These are phyloP conservation scores for Globisporangium nunn DNA, from an alignment of 352 stramenopile species.

Conservation along the genomic window DNA sequence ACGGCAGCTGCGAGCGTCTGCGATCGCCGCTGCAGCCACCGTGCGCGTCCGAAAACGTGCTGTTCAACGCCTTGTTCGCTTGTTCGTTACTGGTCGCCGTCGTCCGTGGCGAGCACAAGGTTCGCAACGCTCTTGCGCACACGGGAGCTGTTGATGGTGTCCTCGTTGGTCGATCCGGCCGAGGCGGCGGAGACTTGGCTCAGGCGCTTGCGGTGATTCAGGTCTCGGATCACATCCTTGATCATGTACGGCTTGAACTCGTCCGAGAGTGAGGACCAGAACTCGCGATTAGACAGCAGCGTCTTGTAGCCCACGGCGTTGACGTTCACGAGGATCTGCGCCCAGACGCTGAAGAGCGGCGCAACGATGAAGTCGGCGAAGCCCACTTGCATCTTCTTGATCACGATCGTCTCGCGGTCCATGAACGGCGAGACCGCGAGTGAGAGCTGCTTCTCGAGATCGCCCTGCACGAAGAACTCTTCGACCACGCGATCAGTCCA, in stretches of 20 bases:
- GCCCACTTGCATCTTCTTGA: conserved; percentile 91
- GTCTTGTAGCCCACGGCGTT: conserved; percentile 60
- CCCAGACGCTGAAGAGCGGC: conserved; percentile 83
- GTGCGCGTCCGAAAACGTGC: not conserved
- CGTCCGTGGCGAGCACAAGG: conserved; percentile 10
- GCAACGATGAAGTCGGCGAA: conserved; percentile 94
- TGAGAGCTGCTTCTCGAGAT: conserved; percentile 90
- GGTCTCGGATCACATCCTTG: conserved; percentile 62
- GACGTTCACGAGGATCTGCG: conserved; percentile 69
- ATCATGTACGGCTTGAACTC: conserved; percentile 86
- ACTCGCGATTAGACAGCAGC: conserved; percentile 74
- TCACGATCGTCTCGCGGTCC: conserved; percentile 88
- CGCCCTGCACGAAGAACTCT: conserved; percentile 95
- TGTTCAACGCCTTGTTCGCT: not conserved
- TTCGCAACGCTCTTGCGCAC: conserved; percentile 9
- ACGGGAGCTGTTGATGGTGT: conserved; percentile 6
- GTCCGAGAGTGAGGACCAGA: conserved; percentile 69
- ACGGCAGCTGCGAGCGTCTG: not conserved
- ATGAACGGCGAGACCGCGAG: conserved; percentile 91
- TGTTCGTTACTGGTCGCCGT: not conserved
- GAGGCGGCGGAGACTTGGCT: conserved; percentile 16
- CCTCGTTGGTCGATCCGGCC: not conserved
- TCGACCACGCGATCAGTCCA: conserved; percentile 92
- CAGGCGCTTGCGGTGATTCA: conserved; percentile 29
- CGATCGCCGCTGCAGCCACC: conserved; percentile 1